Evolutionary conservation across 495 filamentous ascomycete species (phyloP).

Genomic region (Penicillium cataractarum): DNA sequence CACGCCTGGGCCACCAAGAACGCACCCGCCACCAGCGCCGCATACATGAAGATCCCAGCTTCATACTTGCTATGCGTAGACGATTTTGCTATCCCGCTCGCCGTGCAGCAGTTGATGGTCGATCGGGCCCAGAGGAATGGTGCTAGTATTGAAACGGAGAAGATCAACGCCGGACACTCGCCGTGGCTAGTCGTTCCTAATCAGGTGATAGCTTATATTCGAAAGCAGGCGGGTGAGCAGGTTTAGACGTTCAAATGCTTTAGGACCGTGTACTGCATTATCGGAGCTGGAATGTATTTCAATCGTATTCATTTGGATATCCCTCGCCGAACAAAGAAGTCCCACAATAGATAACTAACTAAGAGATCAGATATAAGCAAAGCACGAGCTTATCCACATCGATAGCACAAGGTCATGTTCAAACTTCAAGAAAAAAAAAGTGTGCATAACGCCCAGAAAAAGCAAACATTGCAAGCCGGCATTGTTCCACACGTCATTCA

Average conservation of each 20-base stretch:
- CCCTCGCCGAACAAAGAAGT: background rate
- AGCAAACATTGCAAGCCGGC: background rate
- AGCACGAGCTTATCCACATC: conserved; percentile 9
- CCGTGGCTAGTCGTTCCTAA: conserved; percentile 39
- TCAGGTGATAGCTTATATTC: conserved; percentile 28
- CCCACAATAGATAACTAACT: background rate
- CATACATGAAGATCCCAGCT: conserved; percentile 34
- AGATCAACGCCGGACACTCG: conserved; percentile 33
- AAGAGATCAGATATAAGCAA: background rate
- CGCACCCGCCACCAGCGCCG: conserved; percentile 33
- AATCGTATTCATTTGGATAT: conserved; percentile 3
- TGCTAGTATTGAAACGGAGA: conserved; percentile 35
- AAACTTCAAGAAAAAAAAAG: background rate
- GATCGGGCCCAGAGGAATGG: conserved; percentile 36
- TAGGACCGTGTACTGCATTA: background rate
- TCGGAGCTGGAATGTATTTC: background rate
- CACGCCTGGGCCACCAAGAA: conserved; percentile 40
- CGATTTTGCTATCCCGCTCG: conserved; percentile 40
- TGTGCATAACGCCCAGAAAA: background rate
- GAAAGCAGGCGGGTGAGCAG: conserved; percentile 22
- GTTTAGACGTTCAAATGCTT: background rate
- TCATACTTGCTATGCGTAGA: conserved; percentile 42
- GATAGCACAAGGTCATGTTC: background rate
- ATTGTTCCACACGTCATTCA: background rate
- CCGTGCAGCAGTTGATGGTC: conserved; percentile 45